Evolutionary conservation across 2,329 filamentous ascomycete species (phyloP).

Genomic region (Curvularia spicifera): DNA sequence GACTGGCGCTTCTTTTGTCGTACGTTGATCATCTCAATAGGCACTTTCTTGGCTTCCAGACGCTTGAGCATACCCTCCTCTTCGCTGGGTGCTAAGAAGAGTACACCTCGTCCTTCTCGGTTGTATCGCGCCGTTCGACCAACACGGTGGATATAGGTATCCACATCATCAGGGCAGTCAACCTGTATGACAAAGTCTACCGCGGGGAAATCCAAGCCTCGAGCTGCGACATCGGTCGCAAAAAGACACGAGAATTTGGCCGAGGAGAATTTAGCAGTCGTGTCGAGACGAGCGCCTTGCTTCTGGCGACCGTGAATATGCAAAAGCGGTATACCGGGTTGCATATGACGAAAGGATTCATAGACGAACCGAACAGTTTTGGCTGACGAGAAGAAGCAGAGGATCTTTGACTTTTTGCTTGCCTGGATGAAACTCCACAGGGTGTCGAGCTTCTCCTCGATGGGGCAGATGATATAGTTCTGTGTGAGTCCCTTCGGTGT

Average conservation of each 20-base stretch:
- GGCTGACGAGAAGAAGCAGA: conserved; percentile 92
- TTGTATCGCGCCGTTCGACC: conserved; percentile 95
- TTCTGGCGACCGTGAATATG: conserved; percentile 96
- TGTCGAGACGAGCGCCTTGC: conserved; percentile 84
- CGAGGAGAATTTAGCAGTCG: conserved; percentile 80
- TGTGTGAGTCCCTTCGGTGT: conserved; percentile 87
- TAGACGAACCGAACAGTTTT: conserved; percentile 98
- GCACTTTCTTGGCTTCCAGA: conserved; percentile 87
- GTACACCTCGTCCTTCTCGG: conserved; percentile 81
- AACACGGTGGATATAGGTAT: conserved; percentile 97
- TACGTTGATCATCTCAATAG: conserved; percentile 84
- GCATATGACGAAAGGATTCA: conserved; percentile 88
- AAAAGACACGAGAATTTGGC: conserved; percentile 88
- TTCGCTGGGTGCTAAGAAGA: conserved; percentile 92
- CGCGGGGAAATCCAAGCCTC: conserved; percentile 92
- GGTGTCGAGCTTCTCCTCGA: conserved; percentile 89
- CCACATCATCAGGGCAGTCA: conserved; percentile 95
- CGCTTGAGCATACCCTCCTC: conserved; percentile 88
- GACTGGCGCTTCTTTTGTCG: conserved; percentile 87
- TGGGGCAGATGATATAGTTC: conserved; percentile 84
- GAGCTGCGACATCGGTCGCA: conserved; percentile 91
- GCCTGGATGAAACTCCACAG: conserved; percentile 91
- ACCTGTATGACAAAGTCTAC: conserved; percentile 99
- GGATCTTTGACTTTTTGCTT: conserved; percentile 90
- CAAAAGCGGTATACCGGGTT: conserved; percentile 89